Evolutionary conservation across 2,329 filamentous ascomycete genomes (phyloP), one percentile per base, ranked within the genome.

Genomic region (Phaeosphaeriaceae sp.): DNA sequence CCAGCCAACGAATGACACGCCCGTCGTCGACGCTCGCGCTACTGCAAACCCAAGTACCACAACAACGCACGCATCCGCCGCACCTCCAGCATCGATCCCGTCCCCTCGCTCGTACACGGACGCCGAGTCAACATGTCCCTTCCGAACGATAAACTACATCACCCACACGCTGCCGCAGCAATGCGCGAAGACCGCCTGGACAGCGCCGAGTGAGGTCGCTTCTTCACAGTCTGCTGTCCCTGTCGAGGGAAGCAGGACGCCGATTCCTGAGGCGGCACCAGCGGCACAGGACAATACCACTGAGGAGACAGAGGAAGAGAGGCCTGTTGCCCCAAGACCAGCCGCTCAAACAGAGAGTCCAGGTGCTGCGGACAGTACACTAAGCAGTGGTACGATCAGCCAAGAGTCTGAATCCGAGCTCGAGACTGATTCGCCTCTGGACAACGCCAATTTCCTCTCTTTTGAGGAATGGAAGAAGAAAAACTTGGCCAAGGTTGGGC

Each of bases 381-480:
- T 47, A 4, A 40, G 52, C 22, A 60, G 54, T 51, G 44, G 52
- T 33, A 61, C 68, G 24, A 49, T 63, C 50, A 58, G 56, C 57
- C 61, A 62, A 20, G 66, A 74, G 21, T 55, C 73, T 17, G 84
- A 87, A 42, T 74, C 81, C 11, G 84, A 88, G 54, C 73, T 82
- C 17, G 89, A 91, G 56, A 82, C 83, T 6, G 90, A 91, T 48
- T 89, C 87, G 1, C 84, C 86, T 0, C 81, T 90, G 11, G 89
- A 92, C 70, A 91, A 91, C 66, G 86, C 89, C 47, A 89, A 93
- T 7, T 98, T 98, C 76, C 88, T 98, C 69, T 97, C 95, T 0
- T 99, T 99, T 69, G 95, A 98, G 75, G 94, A 98, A 70, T 99
- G 95, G 95, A 98, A 97, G 80, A 92, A 90, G 71, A 91, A 93